Conservation (phyloP, 805 yeast species). For the Schizosaccharomyces octosporus region DNA sequence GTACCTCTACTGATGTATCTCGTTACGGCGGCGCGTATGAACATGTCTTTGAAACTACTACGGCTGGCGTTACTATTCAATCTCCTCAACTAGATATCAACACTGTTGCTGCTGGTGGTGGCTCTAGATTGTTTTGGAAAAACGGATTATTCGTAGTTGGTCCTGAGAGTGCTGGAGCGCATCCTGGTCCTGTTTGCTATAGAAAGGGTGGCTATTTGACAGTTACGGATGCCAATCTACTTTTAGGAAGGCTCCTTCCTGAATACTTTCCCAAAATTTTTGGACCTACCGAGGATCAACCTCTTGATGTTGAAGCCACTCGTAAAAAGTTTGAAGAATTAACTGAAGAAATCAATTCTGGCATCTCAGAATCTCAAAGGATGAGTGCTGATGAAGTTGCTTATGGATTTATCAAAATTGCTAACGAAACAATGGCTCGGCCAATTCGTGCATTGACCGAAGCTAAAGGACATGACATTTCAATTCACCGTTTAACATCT, state of each 20-base stretch:
- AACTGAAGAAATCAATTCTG: slow-evolving; percentile 28
- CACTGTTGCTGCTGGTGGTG: slow-evolving; percentile 74
- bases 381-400: slow-evolving; percentile 48
- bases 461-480: slow-evolving; percentile 47
- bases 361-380: slow-evolving; percentile 14
- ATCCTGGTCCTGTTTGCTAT: slow-evolving; percentile 78
- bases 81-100: slow-evolving; percentile 65
- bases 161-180: slow-evolving; percentile 68
- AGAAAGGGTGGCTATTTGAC: slow-evolving; percentile 67
- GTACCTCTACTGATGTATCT: slow-evolving; percentile 70
- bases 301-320: slow-evolving; percentile 34
- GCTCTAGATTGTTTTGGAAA: slow-evolving; percentile 39
- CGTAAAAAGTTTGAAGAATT: slow-evolving; percentile 26
- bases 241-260: slow-evolving; percentile 47
- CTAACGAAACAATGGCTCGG: slow-evolving; percentile 74
- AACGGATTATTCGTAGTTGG: slow-evolving; percentile 62
- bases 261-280: slow-evolving; percentile 59
- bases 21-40: slow-evolving; percentile 49
- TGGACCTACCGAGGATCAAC: slow-evolving; percentile 56
- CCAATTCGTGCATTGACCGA: slow-evolving; percentile 70
- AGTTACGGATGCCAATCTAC: slow-evolving; percentile 61
- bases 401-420: slow-evolving; percentile 56
- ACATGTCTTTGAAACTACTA: slow-evolving; percentile 60
- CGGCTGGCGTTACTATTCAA: slow-evolving; percentile 64
- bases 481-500: slow-evolving; percentile 48